These are phyloP conservation scores for Lipomyces starkeyi DNA, from an alignment of 805 yeast species.

Conservation along the genomic window DNA sequence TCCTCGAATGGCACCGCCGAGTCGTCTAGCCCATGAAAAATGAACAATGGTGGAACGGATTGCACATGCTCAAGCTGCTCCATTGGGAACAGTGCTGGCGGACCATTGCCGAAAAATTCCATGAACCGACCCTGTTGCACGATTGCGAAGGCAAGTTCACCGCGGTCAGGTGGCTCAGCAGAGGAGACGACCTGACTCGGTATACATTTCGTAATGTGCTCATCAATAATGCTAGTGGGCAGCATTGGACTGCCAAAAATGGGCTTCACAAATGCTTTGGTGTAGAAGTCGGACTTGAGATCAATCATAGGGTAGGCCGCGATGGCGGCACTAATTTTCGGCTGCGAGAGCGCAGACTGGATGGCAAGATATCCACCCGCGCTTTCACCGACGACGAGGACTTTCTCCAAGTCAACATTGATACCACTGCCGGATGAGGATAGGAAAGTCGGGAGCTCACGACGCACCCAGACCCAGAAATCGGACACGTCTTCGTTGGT, in stretches of 20 bases:
- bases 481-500: conserved; percentile 1
- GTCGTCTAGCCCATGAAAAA: conserved; percentile 26
- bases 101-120: conserved; percentile 16
- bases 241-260: conserved; percentile 17
- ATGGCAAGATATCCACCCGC: conserved; percentile 15
- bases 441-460: neutral
- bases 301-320: conserved; percentile 18
- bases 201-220: neutral
- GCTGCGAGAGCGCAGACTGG: conserved; percentile 9
- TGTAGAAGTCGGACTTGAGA: conserved; percentile 16
- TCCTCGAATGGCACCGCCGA: conserved; percentile 25
- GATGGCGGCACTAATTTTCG: conserved; percentile 11
- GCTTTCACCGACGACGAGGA: conserved; percentile 15
- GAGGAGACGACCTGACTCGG: neutral
- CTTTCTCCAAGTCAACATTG: neutral
- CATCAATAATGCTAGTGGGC: conserved; percentile 20
- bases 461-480: conserved; percentile 12
- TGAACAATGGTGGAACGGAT: conserved; percentile 20
- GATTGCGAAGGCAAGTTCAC: conserved; percentile 21
- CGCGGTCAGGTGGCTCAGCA: conserved; percentile 11
- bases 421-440: neutral
- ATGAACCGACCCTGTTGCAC: conserved; percentile 24
- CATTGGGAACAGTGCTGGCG: conserved; percentile 18
- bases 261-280: conserved; percentile 17
- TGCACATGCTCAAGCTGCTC: conserved; percentile 22